These are phyloP conservation scores for Tephrocybe sp. DNA, from an alignment of 768 basidiomycete species.

Conservation along the genomic window DNA sequence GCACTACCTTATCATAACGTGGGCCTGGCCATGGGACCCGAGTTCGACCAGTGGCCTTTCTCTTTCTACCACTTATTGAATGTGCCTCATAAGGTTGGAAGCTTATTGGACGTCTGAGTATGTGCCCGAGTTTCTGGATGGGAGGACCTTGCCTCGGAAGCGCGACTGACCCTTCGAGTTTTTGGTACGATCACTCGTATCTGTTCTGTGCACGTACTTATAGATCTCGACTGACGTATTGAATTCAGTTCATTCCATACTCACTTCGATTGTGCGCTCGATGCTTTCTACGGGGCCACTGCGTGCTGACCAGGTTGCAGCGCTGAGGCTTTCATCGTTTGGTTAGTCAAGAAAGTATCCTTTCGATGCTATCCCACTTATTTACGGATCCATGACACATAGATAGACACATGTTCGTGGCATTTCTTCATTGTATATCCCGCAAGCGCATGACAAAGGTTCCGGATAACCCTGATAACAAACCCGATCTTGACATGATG, in stretches of 20 bases:
- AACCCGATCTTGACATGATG: constrained; percentile 37
- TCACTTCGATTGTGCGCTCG: constrained; percentile 24
- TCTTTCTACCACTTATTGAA: no score
- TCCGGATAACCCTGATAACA: constrained; percentile 17
- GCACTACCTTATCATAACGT: no score
- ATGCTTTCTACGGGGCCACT: constrained; percentile 23
- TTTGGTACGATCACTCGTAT: constrained; percentile 25
- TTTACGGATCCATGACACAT: constrained; percentile 17
- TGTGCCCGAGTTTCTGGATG: constrained; percentile 30
- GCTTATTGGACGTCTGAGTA: constrained; percentile 30
- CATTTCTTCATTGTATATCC: constrained; percentile 29
- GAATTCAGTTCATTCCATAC: no score
- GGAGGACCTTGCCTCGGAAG: constrained; percentile 28
- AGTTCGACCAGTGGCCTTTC: no score
- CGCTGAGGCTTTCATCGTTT: constrained; percentile 27
- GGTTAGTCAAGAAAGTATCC: constrained; percentile 17
- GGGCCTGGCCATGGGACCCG: no score
- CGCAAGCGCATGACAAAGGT: constrained; percentile 29
- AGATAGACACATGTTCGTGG: constrained; percentile 37
- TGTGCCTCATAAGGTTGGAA: constrained; percentile 31
- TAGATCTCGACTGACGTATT: no score
- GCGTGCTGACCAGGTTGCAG: constrained; percentile 23
- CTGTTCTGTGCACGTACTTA: no score
- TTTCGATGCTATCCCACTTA: not conserved
- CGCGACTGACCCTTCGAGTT: constrained; percentile 26